A percentile compares a stretch with the other conserved stretches of the same genome.
phyloP scores from a whole-genome alignment of 2,329 filamentous ascomycete genomes.

The Setomelanomma holmii region DNA sequence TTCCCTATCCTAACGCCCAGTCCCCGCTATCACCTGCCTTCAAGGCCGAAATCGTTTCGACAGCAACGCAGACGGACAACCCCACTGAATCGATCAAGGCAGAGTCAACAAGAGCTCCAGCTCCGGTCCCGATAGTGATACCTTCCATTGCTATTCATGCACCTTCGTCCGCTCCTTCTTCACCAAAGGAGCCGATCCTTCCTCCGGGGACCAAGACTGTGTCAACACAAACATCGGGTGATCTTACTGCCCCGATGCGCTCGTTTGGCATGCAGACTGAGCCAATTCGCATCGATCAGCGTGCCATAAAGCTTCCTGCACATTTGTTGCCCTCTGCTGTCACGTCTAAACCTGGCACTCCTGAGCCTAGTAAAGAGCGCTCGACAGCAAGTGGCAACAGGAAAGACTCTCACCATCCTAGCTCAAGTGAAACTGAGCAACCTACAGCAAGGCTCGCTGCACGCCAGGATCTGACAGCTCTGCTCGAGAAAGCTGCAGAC shows the following conservation, averaged over 20 bases:
- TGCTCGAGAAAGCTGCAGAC: slow-evolving; percentile 38
- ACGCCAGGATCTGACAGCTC: slow-evolving; percentile 38
- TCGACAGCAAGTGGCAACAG: slow-evolving; percentile 6
- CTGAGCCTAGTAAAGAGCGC: slow-evolving; percentile 31
- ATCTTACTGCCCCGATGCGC: slow-evolving; percentile 54
- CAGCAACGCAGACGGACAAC: slow-evolving; percentile 67
- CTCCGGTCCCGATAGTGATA: slow-evolving; percentile 60
- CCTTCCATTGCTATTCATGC: slow-evolving; percentile 93
- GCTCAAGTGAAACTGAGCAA: slow-evolving; percentile 16
- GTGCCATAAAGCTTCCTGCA: slow-evolving; percentile 74
- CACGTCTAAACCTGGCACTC: slow-evolving; percentile 57
- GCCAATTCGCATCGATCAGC: slow-evolving; percentile 82
- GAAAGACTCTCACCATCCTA: slow-evolving; percentile 25
- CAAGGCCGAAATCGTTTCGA: slow-evolving; percentile 58
- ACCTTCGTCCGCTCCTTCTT: slow-evolving; percentile 78
- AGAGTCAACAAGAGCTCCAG: slow-evolving; percentile 32
- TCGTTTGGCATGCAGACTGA: slow-evolving; percentile 82
- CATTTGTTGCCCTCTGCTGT: slow-evolving; percentile 83
- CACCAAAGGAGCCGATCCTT: slow-evolving; percentile 77
- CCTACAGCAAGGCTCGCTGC: slow-evolving; percentile 23
- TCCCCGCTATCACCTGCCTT: slow-evolving; percentile 46
- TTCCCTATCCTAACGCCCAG: slow-evolving; percentile 50
- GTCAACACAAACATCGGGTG: slow-evolving; percentile 76
- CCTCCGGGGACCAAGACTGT: slow-evolving; percentile 83
- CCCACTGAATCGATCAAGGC: slow-evolving; percentile 17